Evolutionary conservation across 108 stramenopile species (phyloP).

Genomic region (Cylindrotheca closterium): DNA sequence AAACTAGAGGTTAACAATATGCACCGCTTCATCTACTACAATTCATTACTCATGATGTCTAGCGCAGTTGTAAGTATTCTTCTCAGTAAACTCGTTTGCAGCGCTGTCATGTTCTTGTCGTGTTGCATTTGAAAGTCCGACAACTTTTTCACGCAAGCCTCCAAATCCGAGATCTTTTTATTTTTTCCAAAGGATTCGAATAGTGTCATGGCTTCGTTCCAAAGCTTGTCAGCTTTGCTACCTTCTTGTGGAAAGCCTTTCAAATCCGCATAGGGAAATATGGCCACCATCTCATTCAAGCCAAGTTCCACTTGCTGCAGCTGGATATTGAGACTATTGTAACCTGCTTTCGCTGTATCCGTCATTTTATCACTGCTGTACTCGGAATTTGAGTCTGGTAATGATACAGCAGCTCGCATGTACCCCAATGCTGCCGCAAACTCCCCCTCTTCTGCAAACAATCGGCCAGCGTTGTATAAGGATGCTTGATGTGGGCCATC

Average conservation of each 20-base stretch:
- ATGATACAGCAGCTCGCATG: conserved; percentile 18
- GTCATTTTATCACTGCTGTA: neutral
- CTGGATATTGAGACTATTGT: neutral
- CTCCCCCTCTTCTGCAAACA: conserved; percentile 24
- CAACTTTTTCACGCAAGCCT: neutral
- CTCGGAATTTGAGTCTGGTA: conserved; percentile 20
- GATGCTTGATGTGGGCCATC: conserved; percentile 28
- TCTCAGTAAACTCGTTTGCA: neutral
- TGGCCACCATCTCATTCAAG: conserved; percentile 9
- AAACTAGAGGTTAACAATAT: too few relatives aligned
- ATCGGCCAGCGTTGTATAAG: conserved; percentile 34
- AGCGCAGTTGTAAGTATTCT: neutral
- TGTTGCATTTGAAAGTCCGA: neutral
- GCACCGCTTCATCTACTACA: too few relatives aligned
- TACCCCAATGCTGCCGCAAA: conserved; percentile 32
- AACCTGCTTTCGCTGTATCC: neutral
- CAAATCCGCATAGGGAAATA: conserved; percentile 20
- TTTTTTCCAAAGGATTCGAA: neutral
- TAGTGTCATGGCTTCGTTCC: conserved; percentile 2
- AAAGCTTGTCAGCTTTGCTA: conserved; percentile 3
- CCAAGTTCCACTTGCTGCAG: neutral
- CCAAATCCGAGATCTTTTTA: neutral
- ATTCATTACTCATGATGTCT: neutral
- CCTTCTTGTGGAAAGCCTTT: conserved; percentile 3
- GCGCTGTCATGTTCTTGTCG: neutral